Evolutionary conservation across 2,329 filamentous ascomycete genomes (phyloP).

Genomic region (Sphaerulina musiva): DNA sequence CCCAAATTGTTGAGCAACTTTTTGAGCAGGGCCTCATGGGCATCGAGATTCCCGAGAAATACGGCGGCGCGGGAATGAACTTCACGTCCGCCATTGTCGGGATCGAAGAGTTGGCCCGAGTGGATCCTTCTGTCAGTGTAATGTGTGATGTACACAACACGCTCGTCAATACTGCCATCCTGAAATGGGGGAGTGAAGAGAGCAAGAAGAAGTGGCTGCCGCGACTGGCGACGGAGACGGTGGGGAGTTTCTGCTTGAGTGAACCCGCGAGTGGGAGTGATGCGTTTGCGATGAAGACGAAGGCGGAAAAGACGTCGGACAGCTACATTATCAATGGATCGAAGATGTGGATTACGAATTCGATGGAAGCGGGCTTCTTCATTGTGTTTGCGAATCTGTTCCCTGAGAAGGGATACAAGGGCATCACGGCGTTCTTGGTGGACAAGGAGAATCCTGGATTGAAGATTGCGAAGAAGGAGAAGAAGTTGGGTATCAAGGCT

Average conservation of each 20-base stretch:
- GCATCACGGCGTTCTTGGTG: conserved; percentile 91
- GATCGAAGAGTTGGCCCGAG: conserved; percentile 90
- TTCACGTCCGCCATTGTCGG: conserved; percentile 94
- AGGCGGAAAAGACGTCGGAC: conserved; percentile 72
- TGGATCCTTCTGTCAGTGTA: conserved; percentile 91
- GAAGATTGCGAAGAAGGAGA: conserved; percentile 97
- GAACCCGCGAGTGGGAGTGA: conserved; percentile 73
- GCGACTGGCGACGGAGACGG: conserved; percentile 79
- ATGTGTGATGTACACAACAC: conserved; percentile 98
- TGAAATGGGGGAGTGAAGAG: conserved; percentile 73
- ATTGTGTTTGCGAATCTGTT: conserved; percentile 97
- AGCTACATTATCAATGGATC: conserved; percentile 83
- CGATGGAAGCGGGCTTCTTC: conserved; percentile 87
- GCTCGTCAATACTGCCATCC: conserved; percentile 83
- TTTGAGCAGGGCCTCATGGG: conserved; percentile 98
- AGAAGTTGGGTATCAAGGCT: conserved; percentile 95
- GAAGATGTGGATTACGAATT: conserved; percentile 99
- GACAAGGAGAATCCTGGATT: conserved; percentile 87
- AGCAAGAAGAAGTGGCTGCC: conserved; percentile 83
- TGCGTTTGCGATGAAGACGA: conserved; percentile 89
- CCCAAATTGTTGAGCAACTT: conserved; percentile 75
- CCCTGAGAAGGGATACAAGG: conserved; percentile 87
- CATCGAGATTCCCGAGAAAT: conserved; percentile 95
- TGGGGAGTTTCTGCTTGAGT: conserved; percentile 46
- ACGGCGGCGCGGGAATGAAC: conserved; percentile 95